Evolutionary conservation across 2,329 filamentous ascomycete genomes (phyloP).

Genomic region (Byssochlamys sp.): DNA sequence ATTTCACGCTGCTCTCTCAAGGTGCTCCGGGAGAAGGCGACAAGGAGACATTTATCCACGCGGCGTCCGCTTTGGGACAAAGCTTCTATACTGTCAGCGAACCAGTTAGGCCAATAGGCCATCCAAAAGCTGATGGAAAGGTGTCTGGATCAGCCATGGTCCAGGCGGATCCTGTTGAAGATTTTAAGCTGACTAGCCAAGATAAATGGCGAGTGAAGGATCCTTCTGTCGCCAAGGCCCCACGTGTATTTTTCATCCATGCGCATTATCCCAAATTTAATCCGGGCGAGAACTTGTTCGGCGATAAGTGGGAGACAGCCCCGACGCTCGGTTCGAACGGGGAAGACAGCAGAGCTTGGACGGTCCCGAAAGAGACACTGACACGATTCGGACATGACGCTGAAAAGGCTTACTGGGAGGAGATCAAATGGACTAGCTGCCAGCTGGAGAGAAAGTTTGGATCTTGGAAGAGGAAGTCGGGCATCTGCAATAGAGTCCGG

Average conservation of each 20-base stretch:
- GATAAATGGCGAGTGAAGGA: constrained; percentile 26
- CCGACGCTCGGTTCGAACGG: constrained; percentile 29
- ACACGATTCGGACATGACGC: constrained; percentile 30
- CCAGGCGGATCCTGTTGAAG: constrained; percentile 30
- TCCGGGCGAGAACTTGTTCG: constrained; percentile 30
- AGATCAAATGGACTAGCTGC: constrained; percentile 33
- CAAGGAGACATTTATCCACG: constrained; percentile 31
- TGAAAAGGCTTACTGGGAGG: constrained; percentile 32
- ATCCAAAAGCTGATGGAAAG: constrained; percentile 16
- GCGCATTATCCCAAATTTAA: constrained; percentile 36
- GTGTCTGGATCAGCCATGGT: constrained; percentile 29
- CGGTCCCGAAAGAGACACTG: constrained; percentile 22
- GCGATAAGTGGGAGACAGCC: constrained; percentile 26
- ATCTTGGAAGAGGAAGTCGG: constrained; percentile 19
- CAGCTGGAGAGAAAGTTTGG: constrained; percentile 24
- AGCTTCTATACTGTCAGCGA: constrained; percentile 30
- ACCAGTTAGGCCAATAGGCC: constrained; percentile 25
- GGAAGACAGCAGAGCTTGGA: constrained; percentile 29
- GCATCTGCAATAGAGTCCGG: constrained; percentile 11
- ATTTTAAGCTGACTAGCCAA: constrained; percentile 24
- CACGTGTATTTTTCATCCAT: constrained; percentile 31
- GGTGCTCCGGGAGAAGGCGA: constrained; percentile 30
- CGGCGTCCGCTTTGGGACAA: constrained; percentile 23
- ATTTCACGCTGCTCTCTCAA: constrained; percentile 31
- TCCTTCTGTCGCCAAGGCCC: constrained; percentile 19